A percentile compares a stretch with the other conserved stretches of the same genome.
These are phyloP conservation scores for Hericium erinaceus DNA, from an alignment of 768 basidiomycete species.

Conservation along the genomic window DNA sequence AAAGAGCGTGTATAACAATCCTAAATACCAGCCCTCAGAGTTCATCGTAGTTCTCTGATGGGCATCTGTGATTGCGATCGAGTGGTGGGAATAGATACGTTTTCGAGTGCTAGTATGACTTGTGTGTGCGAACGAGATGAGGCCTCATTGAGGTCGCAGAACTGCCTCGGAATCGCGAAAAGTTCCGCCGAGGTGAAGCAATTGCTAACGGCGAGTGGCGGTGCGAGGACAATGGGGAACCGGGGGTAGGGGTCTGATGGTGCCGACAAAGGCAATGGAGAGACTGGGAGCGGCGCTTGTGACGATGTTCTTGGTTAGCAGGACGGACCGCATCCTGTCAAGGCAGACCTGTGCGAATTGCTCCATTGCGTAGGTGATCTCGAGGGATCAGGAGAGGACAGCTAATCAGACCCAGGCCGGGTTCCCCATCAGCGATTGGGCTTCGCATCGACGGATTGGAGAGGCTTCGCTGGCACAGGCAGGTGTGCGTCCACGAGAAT, in stretches of 20 bases:
- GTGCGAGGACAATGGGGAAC: not conserved
- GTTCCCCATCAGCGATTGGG: not conserved
- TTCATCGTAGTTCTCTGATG: slow-evolving; percentile 51
- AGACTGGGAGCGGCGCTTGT: slow-evolving; percentile 1
- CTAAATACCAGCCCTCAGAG: slow-evolving; percentile 53
- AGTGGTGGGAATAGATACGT: not conserved
- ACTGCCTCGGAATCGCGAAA: not conserved
- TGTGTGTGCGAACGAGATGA: not conserved
- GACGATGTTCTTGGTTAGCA: too few relatives aligned
- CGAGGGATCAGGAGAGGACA: not conserved
- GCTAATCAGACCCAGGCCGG: not conserved
- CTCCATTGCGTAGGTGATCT: not conserved
- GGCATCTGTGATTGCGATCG: not conserved
- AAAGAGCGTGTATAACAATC: slow-evolving; percentile 78
- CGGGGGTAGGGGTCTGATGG: not conserved
- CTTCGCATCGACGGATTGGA: slow-evolving; percentile 8
- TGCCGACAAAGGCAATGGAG: slow-evolving; percentile 3
- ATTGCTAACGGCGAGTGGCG: slow-evolving; percentile 7
- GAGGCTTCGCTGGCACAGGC: too few relatives aligned
- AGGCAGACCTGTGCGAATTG: not conserved
- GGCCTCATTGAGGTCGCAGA: not conserved
- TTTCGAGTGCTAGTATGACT: not conserved
- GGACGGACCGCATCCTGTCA: not conserved
- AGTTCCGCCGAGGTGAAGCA: slow-evolving; percentile 5
- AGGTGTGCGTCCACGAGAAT: too few relatives aligned